A percentile compares a stretch with the other conserved stretches of the same genome.
These are phyloP conservation scores for Scheffersomyces segobiensis DNA, from an alignment of 1,139 yeast genomes.

Conservation along the genomic window DNA sequence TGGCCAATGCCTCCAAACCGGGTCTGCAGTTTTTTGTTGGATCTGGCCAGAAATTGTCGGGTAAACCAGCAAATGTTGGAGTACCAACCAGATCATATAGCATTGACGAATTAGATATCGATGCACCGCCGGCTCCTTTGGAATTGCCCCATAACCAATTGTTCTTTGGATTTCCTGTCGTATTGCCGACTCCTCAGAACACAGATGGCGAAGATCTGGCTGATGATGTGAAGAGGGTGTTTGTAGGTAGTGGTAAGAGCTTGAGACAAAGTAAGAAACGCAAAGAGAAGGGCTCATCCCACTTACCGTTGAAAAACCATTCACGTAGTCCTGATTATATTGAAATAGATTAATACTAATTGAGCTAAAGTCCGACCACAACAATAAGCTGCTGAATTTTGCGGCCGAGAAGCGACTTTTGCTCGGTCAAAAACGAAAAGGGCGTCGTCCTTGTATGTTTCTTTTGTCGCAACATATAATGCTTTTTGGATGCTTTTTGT, in stretches of 20 bases:
- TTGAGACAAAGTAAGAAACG: constrained; percentile 75
- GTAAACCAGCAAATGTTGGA: constrained; percentile 42
- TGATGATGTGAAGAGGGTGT: constrained; percentile 33
- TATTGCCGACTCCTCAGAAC: constrained; percentile 60
- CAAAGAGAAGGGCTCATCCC: constrained; percentile 53
- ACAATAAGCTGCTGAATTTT: not conserved
- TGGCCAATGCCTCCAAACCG: constrained; percentile 36
- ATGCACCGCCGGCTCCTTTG: constrained; percentile 71
- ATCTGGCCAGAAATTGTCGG: constrained; percentile 72
- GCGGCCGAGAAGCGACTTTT: not conserved
- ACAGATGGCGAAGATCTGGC: constrained; percentile 36
- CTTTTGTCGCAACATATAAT: not conserved
- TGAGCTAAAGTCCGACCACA: not conserved
- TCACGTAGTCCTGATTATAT: constrained; percentile 72
- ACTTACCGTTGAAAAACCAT: constrained; percentile 49
- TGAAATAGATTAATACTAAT: constrained; percentile 59
- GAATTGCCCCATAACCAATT: constrained; percentile 80
- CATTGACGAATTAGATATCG: constrained; percentile 45
- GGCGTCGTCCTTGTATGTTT: not conserved
- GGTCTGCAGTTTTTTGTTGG: constrained; percentile 49
- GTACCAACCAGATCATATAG: constrained; percentile 15
- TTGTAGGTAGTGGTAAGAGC: constrained; percentile 67
- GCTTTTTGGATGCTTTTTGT: not conserved
- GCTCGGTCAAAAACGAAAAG: not conserved
- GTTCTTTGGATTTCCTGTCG: constrained; percentile 90